A percentile compares a stretch with the other conserved stretches of the same genome.
Evolutionary conservation across 768 basidiomycete species (phyloP).

Genomic region (Boletellus emodensis): DNA sequence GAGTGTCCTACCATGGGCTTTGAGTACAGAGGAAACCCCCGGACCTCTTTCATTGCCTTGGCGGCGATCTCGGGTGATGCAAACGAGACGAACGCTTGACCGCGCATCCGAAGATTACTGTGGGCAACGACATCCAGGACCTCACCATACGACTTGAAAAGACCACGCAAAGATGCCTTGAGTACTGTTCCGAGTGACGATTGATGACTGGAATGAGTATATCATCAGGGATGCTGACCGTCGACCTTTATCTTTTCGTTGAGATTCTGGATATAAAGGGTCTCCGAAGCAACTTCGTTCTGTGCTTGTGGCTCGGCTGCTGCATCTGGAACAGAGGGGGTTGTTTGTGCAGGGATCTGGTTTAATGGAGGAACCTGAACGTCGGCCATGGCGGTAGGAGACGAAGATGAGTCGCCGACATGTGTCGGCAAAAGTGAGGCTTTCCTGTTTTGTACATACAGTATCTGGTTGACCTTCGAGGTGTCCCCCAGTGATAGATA

Average conservation of each 20-base stretch:
- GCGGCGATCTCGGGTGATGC: conserved; percentile 74
- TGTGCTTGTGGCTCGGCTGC: conserved; percentile 24
- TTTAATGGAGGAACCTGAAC: conserved; percentile 31
- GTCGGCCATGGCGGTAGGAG: conserved; percentile 34
- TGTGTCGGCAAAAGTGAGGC: background rate
- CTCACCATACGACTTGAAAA: conserved; percentile 93
- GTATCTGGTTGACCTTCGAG: too few species aligned
- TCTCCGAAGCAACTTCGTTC: conserved; percentile 64
- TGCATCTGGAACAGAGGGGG: conserved; percentile 16
- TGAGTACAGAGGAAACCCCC: conserved; percentile 91
- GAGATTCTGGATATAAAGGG: conserved; percentile 92
- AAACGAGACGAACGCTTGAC: conserved; percentile 97
- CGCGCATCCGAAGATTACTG: conserved; percentile 92
- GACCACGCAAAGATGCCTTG: conserved; percentile 78
- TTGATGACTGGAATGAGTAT: conserved; percentile 7
- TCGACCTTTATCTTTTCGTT: conserved; percentile 91
- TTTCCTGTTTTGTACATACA: conserved; percentile 17
- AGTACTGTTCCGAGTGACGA: conserved; percentile 52
- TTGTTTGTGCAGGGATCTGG: conserved; percentile 26
- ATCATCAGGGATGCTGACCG: conserved; percentile 37
- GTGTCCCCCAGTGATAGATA: too few species aligned
- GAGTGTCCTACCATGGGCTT: conserved; percentile 80
- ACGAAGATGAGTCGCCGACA: background rate
- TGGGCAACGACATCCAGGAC: conserved; percentile 96
- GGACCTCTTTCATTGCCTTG: conserved; percentile 89